Evolutionary conservation across 2,329 filamentous ascomycete species (phyloP).

Genomic region (Dendrostoma leiphaemia): DNA sequence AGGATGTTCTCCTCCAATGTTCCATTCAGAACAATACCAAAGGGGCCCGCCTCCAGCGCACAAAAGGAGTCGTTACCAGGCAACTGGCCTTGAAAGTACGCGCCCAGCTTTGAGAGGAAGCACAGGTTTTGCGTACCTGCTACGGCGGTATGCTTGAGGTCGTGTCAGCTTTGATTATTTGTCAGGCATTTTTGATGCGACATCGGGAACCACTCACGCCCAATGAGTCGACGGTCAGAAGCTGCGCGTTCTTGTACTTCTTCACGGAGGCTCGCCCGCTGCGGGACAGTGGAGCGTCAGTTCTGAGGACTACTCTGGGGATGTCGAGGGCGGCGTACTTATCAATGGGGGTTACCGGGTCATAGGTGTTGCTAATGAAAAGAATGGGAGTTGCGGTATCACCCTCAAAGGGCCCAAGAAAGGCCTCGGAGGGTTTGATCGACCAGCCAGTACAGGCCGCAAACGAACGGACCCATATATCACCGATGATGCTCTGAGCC

Average conservation of each 20-base stretch:
- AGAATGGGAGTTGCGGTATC: slow-evolving; percentile 19
- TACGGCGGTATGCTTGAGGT: neutral
- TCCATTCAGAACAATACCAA: slow-evolving; percentile 9
- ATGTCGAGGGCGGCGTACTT: slow-evolving; percentile 15
- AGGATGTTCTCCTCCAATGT: slow-evolving; percentile 7
- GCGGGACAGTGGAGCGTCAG: too few species aligned
- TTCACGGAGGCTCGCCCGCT: slow-evolving; percentile 12
- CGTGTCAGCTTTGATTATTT: neutral
- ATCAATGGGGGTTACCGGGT: slow-evolving; percentile 18
- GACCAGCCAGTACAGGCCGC: slow-evolving; percentile 17
- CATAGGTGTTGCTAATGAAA: slow-evolving; percentile 20
- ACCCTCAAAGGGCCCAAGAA: slow-evolving; percentile 15
- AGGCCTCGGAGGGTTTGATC: slow-evolving; percentile 14
- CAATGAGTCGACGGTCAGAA: slow-evolving; percentile 12
- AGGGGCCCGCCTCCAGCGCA: slow-evolving; percentile 4
- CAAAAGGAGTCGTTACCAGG: slow-evolving; percentile 18
- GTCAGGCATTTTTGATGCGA: neutral
- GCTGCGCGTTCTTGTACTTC: slow-evolving; percentile 15
- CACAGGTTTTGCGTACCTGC: neutral
- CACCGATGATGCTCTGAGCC: slow-evolving; percentile 10
- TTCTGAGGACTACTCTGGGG: neutral
- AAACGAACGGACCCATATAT: slow-evolving; percentile 10
- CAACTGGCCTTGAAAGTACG: slow-evolving; percentile 16
- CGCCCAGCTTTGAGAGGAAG: slow-evolving; percentile 4
- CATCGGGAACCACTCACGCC: slow-evolving; percentile 9